Evolutionary conservation across 2,329 filamentous ascomycete genomes (phyloP).

Genomic region (Diaporthe ilicicola): DNA sequence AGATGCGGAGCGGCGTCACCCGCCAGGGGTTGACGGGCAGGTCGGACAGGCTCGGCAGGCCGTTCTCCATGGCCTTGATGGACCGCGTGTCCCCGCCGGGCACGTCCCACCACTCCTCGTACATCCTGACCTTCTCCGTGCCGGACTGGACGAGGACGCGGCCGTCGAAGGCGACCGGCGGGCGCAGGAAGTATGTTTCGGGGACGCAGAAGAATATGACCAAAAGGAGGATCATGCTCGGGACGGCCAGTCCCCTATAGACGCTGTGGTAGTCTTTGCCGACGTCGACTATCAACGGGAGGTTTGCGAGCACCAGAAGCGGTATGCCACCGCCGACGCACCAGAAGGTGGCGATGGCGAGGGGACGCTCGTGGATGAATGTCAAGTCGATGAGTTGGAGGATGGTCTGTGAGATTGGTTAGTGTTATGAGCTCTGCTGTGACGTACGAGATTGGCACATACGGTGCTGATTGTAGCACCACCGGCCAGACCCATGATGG

Average conservation of each 20-base stretch:
- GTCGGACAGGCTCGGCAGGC: slow-evolving; percentile 13
- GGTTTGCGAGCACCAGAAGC: slow-evolving; percentile 37
- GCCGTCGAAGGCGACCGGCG: slow-evolving; percentile 50
- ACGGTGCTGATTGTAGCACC: slow-evolving; percentile 43
- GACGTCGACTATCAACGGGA: slow-evolving; percentile 40
- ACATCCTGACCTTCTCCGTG: slow-evolving; percentile 49
- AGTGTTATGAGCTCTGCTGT: slow-evolving; percentile 4
- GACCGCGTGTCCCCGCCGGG: slow-evolving; percentile 27
- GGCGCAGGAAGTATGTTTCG: slow-evolving; percentile 51
- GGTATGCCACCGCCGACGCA: slow-evolving; percentile 40
- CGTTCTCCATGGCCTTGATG: slow-evolving; percentile 27
- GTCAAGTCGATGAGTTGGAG: slow-evolving; percentile 49
- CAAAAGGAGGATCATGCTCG: slow-evolving; percentile 38
- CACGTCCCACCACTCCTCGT: slow-evolving; percentile 43
- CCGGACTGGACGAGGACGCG: slow-evolving; percentile 48
- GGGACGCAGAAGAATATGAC: slow-evolving; percentile 44
- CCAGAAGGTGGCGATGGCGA: slow-evolving; percentile 46
- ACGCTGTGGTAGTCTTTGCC: slow-evolving; percentile 44
- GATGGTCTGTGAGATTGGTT: slow-evolving; percentile 38
- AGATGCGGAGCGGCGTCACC: slow-evolving; percentile 19
- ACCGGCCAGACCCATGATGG: slow-evolving; percentile 45
- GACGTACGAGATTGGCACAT: slow-evolving; percentile 20
- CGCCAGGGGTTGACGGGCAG: slow-evolving; percentile 24
- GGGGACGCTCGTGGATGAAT: slow-evolving; percentile 48
- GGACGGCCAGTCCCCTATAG: slow-evolving; percentile 43